A percentile compares a stretch with the other conserved stretches of the same genome.
phyloP scores from a whole-genome alignment of 495 filamentous ascomycete genomes.

The Usnea hakonensis region DNA sequence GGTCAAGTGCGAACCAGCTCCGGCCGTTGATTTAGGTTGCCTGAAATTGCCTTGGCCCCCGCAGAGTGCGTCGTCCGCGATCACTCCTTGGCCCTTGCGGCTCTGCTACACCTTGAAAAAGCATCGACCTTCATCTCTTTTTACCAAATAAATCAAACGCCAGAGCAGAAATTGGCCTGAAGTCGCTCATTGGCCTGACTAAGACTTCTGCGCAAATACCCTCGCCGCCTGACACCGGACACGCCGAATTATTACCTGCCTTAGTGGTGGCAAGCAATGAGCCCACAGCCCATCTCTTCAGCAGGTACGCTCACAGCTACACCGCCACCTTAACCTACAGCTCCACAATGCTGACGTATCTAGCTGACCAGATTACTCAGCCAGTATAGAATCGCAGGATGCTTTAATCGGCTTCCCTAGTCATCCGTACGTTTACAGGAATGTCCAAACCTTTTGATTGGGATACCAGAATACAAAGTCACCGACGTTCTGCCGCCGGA shows the following conservation, averaged over 20 bases:
- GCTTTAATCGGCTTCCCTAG: not conserved
- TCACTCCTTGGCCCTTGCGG: not conserved
- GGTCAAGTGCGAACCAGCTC: too few species aligned
- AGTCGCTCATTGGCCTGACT: not conserved
- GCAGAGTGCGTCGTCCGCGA: not conserved
- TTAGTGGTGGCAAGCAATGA: not conserved
- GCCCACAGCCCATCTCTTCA: not conserved
- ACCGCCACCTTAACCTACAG: not conserved
- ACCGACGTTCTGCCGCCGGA: not conserved
- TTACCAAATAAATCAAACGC: not conserved
- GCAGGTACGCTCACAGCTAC: not conserved
- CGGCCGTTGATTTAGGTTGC: too few species aligned
- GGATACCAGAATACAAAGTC: not conserved
- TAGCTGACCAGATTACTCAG: not conserved
- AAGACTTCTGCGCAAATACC: not conserved
- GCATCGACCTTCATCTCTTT: too few species aligned
- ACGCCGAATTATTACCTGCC: not conserved
- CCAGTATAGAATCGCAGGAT: not conserved
- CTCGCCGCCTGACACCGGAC: not conserved
- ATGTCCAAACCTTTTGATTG: not conserved
- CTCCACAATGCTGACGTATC: not conserved
- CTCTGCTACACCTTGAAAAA: not conserved
- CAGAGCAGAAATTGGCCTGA: not conserved
- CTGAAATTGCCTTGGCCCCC: too few species aligned
- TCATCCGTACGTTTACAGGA: not conserved